These are phyloP conservation scores for Leptodontidium sp. DNA, from an alignment of 2,329 filamentous ascomycete species.

Conservation along the genomic window DNA sequence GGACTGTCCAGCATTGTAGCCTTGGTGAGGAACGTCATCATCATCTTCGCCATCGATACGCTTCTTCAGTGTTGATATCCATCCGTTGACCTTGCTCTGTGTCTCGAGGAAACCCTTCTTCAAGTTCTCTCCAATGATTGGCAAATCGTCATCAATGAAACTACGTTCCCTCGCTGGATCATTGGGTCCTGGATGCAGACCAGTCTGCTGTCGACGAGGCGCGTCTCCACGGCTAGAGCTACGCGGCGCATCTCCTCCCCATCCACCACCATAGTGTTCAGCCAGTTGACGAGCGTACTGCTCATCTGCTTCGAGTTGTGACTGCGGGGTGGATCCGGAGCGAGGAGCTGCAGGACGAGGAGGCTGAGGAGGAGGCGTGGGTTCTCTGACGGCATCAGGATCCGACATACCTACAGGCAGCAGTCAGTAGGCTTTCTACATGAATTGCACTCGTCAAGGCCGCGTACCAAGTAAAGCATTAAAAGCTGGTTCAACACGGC, in stretches of 20 bases:
- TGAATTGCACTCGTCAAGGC: background rate
- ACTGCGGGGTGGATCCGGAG: constrained; percentile 65
- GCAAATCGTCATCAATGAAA: constrained; percentile 96
- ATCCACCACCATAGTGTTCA: constrained; percentile 76
- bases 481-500: constrained; percentile 91
- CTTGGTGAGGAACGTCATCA: constrained; percentile 51
- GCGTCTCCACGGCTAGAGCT: constrained; percentile 47
- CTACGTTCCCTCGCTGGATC: constrained; percentile 77
- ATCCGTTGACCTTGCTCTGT: constrained; percentile 89
- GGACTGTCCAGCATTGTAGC: constrained; percentile 48
- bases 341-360: constrained; percentile 72
- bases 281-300: constrained; percentile 91
- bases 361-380: constrained; percentile 76
- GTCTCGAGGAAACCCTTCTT: constrained; percentile 95
- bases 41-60: constrained; percentile 90
- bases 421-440: constrained; percentile 22
- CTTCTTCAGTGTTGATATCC: constrained; percentile 93
- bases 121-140: constrained; percentile 90
- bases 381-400: constrained; percentile 70
- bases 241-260: constrained; percentile 64
- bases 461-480: constrained; percentile 84
- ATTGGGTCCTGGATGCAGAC: constrained; percentile 60
- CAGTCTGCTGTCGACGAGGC: constrained; percentile 58
- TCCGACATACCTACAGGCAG: constrained; percentile 75
- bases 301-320: constrained; percentile 90